These are phyloP conservation scores for Xylaria nigripes DNA, from an alignment of 495 filamentous ascomycete genomes.

Conservation along the genomic window DNA sequence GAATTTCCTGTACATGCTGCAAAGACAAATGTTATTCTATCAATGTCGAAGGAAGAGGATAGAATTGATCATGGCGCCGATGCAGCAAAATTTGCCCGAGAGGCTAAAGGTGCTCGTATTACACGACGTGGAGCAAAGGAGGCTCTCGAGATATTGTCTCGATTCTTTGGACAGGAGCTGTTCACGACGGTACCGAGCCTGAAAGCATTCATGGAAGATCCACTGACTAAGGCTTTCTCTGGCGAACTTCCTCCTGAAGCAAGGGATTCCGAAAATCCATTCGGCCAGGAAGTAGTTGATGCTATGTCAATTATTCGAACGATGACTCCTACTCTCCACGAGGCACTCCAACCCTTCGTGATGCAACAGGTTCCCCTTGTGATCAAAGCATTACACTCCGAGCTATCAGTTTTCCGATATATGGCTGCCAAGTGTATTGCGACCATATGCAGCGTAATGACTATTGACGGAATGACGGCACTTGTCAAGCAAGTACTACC, in stretches of 20 bases:
- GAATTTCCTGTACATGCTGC: constrained; percentile 75
- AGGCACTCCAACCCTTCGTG: constrained; percentile 66
- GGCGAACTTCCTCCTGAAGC: constrained; percentile 65
- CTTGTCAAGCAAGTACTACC: constrained; percentile 89
- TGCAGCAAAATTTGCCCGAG: constrained; percentile 76
- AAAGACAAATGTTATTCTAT: constrained; percentile 72
- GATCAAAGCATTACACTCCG: constrained; percentile 74
- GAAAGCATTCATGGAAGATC: constrained; percentile 66
- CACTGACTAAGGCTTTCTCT: constrained; percentile 65
- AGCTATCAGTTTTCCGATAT: constrained; percentile 86
- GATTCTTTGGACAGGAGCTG: constrained; percentile 66
- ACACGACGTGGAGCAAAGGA: constrained; percentile 90
- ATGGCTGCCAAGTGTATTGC: constrained; percentile 96
- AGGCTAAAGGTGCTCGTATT: constrained; percentile 77
- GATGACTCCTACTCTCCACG: constrained; percentile 73
- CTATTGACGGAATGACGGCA: constrained; percentile 89
- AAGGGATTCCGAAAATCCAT: constrained; percentile 54
- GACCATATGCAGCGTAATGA: constrained; percentile 92
- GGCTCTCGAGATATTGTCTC: constrained; percentile 77
- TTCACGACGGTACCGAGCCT: constrained; percentile 76
- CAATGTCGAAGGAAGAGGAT: constrained; percentile 93
- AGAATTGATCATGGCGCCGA: constrained; percentile 78
- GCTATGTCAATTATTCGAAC: constrained; percentile 87
- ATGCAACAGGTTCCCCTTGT: constrained; percentile 77
- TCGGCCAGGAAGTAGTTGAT: constrained; percentile 90